Evolutionary conservation across 768 basidiomycete species (phyloP), one percentile per base, ranked within the genome.

Genomic region (Austroboletus festivus): DNA sequence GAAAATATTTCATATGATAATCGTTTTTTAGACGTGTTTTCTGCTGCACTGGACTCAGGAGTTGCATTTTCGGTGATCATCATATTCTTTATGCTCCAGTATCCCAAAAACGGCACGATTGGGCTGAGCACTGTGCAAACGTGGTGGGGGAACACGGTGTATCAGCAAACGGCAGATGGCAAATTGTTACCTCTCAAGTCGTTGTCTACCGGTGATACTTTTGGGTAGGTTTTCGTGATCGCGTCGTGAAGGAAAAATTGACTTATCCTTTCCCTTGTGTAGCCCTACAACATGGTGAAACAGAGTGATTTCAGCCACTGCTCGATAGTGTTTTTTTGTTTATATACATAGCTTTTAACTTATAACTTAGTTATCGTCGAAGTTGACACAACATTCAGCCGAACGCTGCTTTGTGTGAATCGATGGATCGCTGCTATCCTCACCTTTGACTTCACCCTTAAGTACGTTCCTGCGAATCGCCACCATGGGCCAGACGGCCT

Each of bases 141-240:
- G 3, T 89, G 86, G 87, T 88, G 85, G 86, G 87, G 86, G 11
- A 88, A 88, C 52, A 77, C 68, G 51, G 61, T 68, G 8, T 64
- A 39, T 54, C 4, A 39, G 24, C 59, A 64, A n/a, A 61, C 61
- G 19, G 61, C 61, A 2, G 59, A 61, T 8, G 57, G 37, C 1
- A 16, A 19, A 24, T 51, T 43, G 12, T 23, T 54, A 23, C 55
- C 46, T 5, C 61, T 44, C 40, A 52, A 40, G 41, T 3, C 44
- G 1, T 1, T 67, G 6, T 47, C 54, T 8, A 31, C 31, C 1
- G 42, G 65, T 9, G 39, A 50, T 10, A 62, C 54, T 3, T 67
- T 68, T 51, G 65, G 65, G 65, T 68, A 23, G 46, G 67, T 20
- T 10, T 16, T 28, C 18, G 15, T 5, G 18, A 26, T 8, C 2